A percentile compares a stretch with the other conserved stretches of the same genome.
phyloP scores from a whole-genome alignment of 148 eudicot genomes.

The Simmondsia chinensis region DNA sequence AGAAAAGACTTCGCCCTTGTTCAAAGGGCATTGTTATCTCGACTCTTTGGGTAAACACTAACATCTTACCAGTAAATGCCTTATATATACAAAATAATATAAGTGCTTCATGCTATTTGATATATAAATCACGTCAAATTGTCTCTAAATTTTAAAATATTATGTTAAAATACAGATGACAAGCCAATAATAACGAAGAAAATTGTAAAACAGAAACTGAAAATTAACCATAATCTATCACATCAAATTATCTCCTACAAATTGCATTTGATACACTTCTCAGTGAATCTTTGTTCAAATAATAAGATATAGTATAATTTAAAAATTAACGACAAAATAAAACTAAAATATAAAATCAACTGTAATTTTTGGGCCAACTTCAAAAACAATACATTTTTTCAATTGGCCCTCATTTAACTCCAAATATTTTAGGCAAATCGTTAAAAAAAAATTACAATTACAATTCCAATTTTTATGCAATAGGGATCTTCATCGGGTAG shows the following conservation, averaged over 20 bases:
- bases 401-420: not conserved
- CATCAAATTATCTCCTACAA: not conserved
- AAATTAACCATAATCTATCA: not conserved
- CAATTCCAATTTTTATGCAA: constrained; percentile 4
- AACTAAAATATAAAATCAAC: not conserved
- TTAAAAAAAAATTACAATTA: not conserved
- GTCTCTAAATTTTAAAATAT: no score
- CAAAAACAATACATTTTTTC: not conserved
- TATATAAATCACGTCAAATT: no score
- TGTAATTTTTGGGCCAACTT: constrained; percentile 2
- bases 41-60: no score
- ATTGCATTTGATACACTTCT: constrained; percentile 3
- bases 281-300: constrained; percentile 2
- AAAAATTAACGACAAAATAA: not conserved
- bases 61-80: no score
- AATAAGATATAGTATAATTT: not conserved
- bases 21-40: no score
- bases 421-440: constrained; percentile 10
- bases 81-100: no score
- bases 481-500: constrained; percentile 50
- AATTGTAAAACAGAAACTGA: not conserved
- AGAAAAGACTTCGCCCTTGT: no score
- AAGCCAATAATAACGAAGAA: no score
- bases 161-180: no score
- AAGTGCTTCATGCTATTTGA: no score